Evolutionary conservation across 345 rosid species (phyloP).

Genomic region (Brassica nigra): DNA sequence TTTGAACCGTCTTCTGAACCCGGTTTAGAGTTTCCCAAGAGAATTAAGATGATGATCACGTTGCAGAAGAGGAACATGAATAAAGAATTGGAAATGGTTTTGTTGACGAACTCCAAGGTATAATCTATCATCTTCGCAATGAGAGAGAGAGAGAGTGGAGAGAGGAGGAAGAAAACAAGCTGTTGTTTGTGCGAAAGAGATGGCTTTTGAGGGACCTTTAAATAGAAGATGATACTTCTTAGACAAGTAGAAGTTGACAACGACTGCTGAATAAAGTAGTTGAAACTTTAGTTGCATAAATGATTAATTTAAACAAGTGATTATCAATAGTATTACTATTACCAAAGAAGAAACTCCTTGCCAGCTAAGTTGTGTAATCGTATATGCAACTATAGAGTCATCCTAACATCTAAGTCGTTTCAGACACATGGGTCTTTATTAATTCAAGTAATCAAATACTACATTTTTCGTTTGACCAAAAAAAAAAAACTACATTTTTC

Average conservation of each 20-base stretch:
- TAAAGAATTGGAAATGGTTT: conserved; percentile 31
- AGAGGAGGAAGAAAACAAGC: neutral
- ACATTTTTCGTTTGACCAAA: neutral
- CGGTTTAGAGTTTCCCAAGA: conserved; percentile 30
- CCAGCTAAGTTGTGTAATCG: conserved; percentile 29
- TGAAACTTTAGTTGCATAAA: neutral
- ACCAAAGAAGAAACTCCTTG: conserved; percentile 19
- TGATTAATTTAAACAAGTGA: conserved; percentile 10
- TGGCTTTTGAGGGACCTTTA: neutral
- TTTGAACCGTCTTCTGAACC: neutral
- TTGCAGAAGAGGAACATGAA: conserved; percentile 42
- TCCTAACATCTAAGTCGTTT: neutral
- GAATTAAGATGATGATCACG: conserved; percentile 36
- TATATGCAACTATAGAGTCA: neutral
- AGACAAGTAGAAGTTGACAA: conserved; percentile 30
- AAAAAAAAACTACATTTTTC: neutral
- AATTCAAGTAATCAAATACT: neutral
- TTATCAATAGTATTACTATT: neutral
- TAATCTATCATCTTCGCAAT: conserved; percentile 27
- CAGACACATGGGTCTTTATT: neutral
- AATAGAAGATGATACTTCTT: conserved; percentile 21
- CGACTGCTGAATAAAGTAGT: conserved; percentile 27
- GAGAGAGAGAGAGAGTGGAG: neutral
- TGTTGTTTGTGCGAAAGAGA: conserved; percentile 19
- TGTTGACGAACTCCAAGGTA: conserved; percentile 26